phyloP scores from a whole-genome alignment of 2,329 filamentous ascomycete genomes.

The Xenosphaeropsis pyriputrescens region DNA sequence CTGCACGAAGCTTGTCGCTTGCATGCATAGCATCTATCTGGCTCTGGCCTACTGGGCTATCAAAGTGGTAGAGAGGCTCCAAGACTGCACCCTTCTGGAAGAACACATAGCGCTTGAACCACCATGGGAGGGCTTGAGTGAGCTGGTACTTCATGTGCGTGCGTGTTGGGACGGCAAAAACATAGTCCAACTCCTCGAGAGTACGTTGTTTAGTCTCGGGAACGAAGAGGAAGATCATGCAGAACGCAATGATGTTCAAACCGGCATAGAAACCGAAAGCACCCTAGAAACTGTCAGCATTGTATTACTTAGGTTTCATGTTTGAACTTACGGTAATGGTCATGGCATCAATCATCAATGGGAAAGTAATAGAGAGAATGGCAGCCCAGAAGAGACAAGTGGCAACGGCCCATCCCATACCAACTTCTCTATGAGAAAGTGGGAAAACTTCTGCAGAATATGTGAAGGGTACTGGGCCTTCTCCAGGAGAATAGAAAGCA shows the following conservation, averaged over 20 bases:
- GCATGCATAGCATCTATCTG: background rate
- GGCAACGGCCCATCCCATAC: slow-evolving; percentile 56
- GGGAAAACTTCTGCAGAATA: slow-evolving; percentile 59
- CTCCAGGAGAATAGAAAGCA: slow-evolving; percentile 48
- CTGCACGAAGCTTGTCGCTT: background rate
- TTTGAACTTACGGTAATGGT: slow-evolving; percentile 4
- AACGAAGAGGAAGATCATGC: slow-evolving; percentile 36
- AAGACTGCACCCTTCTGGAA: slow-evolving; percentile 24
- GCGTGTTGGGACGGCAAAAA: slow-evolving; percentile 21
- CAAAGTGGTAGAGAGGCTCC: slow-evolving; percentile 36
- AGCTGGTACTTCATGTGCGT: slow-evolving; percentile 3
- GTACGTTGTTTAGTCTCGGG: slow-evolving; percentile 37
- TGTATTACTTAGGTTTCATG: background rate
- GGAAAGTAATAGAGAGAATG: slow-evolving; percentile 36
- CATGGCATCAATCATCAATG: slow-evolving; percentile 24
- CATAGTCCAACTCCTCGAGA: slow-evolving; percentile 22
- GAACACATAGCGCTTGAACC: slow-evolving; percentile 5
- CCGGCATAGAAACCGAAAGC: slow-evolving; percentile 36
- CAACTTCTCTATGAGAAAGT: slow-evolving; percentile 54
- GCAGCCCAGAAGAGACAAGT: slow-evolving; percentile 46
- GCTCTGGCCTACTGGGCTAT: slow-evolving; percentile 5
- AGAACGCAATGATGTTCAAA: slow-evolving; percentile 34
- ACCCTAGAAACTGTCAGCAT: slow-evolving; percentile 13
- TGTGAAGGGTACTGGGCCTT: slow-evolving; percentile 54
- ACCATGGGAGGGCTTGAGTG: slow-evolving; percentile 1